A percentile compares a stretch with the other conserved stretches of the same genome.
Evolutionary conservation across 257 asterid species (phyloP).

Genomic region (Solanum lycopersicoides): DNA sequence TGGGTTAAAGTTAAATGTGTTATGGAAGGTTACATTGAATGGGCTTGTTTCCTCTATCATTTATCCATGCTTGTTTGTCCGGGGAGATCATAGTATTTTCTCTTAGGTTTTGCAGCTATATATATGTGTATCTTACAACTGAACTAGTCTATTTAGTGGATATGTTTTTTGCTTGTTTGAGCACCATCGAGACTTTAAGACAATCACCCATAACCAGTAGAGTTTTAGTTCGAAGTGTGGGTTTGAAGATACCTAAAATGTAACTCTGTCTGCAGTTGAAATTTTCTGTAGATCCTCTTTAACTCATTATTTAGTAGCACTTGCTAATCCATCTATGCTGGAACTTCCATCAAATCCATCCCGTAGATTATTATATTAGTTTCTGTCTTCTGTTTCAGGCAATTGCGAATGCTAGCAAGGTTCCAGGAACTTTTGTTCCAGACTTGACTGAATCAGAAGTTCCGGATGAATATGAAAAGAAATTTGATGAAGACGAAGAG

Average conservation of each 20-base stretch:
- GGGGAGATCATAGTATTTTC: not conserved
- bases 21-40: not conserved
- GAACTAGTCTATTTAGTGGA: not conserved
- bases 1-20: not conserved
- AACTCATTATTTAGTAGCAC: not conserved
- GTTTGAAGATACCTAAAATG: not conserved
- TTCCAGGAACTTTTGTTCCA: constrained; percentile 36
- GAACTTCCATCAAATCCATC: not conserved
- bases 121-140: not conserved
- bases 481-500: constrained; percentile 71
- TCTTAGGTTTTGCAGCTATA: not conserved
- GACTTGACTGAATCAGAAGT: constrained; percentile 70
- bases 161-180: not conserved
- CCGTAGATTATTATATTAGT: not conserved
- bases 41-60: not conserved
- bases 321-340: not conserved
- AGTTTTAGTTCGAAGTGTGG: not conserved
- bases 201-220: not conserved
- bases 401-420: constrained; percentile 76
- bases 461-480: constrained; percentile 47
- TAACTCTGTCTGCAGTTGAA: not conserved
- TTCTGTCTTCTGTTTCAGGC: constrained; percentile 40
- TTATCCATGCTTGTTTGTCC: not conserved
- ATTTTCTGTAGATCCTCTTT: not conserved
- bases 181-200: not conserved